phyloP scores from a whole-genome alignment of 2,329 filamentous ascomycete species.

The Xylaria digitata region DNA sequence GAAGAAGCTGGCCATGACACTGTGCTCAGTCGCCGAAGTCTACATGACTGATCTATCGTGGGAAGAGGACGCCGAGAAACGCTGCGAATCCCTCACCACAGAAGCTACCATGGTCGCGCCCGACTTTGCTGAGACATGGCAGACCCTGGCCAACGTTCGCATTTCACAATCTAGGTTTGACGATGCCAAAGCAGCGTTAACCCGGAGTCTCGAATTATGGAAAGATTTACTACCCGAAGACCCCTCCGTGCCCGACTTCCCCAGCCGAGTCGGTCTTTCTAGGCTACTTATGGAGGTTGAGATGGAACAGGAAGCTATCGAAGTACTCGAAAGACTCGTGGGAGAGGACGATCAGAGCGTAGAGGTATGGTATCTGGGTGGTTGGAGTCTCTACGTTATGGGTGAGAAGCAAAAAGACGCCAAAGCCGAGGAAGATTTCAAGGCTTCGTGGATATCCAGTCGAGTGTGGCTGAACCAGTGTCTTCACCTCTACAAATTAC shows the following conservation, averaged over 20 bases:
- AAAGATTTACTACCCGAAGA: slow-evolving; percentile 79
- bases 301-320: slow-evolving; percentile 85
- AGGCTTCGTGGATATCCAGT: slow-evolving; percentile 76
- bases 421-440: slow-evolving; percentile 63
- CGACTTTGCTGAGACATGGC: slow-evolving; percentile 86
- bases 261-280: slow-evolving; percentile 83
- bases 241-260: slow-evolving; percentile 82
- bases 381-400: slow-evolving; percentile 87
- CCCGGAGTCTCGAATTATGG: slow-evolving; percentile 85
- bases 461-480: slow-evolving; percentile 86
- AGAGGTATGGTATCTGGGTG: slow-evolving; percentile 96
- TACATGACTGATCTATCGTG: slow-evolving; percentile 98
- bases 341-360: slow-evolving; percentile 93
- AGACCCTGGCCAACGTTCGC: slow-evolving; percentile 92
- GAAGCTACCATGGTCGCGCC: slow-evolving; percentile 90
- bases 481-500: slow-evolving; percentile 78
- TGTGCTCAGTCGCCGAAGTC: slow-evolving; percentile 94
- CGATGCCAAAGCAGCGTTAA: slow-evolving; percentile 83
- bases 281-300: slow-evolving; percentile 90
- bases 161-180: slow-evolving; percentile 85
- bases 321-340: slow-evolving; percentile 85
- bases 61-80: slow-evolving; percentile 89
- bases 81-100: slow-evolving; percentile 88
- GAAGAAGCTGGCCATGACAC: slow-evolving; percentile 85
- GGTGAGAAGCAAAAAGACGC: slow-evolving; percentile 73